phyloP scores from a whole-genome alignment of 192 early-diverging fungal species.

The Entomortierella chlamydospora region DNA sequence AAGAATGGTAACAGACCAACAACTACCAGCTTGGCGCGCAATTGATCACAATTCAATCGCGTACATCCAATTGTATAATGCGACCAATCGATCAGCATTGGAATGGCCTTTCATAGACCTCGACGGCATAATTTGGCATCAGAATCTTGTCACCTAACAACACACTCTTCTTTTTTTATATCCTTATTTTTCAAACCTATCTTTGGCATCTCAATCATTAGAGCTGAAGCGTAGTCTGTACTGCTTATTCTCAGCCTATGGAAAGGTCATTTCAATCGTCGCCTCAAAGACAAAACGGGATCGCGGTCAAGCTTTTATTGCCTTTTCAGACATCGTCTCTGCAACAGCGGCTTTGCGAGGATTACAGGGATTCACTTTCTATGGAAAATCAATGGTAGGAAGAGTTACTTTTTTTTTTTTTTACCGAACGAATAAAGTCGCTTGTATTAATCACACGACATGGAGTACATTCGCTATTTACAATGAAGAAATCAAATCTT shows the following conservation, averaged over 20 bases:
- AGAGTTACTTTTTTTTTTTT: not conserved
- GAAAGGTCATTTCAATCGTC: conserved; percentile 88
- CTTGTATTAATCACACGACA: no score
- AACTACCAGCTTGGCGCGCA: not conserved
- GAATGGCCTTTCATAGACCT: no score
- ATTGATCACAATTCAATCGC: not conserved
- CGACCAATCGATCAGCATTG: not conserved
- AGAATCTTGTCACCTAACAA: no score
- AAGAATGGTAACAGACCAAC: conserved; percentile 69
- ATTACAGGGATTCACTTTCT: conserved; percentile 90
- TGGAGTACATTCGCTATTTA: no score
- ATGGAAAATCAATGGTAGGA: conserved; percentile 82
- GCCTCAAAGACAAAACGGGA: conserved; percentile 82
- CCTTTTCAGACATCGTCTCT: conserved; percentile 83
- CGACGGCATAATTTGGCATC: no score
- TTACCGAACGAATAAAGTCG: not conserved
- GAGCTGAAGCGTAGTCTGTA: conserved; percentile 81
- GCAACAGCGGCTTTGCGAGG: conserved; percentile 90
- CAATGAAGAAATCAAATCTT: no score
- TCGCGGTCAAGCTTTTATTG: conserved; percentile 96
- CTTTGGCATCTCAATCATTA: conserved; percentile 26
- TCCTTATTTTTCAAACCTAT: no score
- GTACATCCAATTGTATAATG: no score
- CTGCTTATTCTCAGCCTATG: conserved; percentile 88
- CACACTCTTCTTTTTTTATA: no score